Base-by-base conservation (phyloP, 495 filamentous ascomycete species). In the Penicillium maclennaniae region DNA sequence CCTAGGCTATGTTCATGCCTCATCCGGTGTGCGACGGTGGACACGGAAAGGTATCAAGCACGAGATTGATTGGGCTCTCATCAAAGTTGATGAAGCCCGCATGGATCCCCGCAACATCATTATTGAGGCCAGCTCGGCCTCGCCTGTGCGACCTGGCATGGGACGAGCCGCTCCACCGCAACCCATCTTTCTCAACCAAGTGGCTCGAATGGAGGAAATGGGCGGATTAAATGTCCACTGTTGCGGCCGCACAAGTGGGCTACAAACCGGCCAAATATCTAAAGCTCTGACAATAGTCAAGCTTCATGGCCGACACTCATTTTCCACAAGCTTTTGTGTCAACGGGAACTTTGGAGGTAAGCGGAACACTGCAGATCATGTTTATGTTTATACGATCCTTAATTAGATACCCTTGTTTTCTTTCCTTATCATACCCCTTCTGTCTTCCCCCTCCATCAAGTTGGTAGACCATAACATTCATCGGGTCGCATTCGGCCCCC, bases 51-150 rank as follows among this genome's bases (percentile, higher is more conserved):
- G 81, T 6, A 69, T 92, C 12, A 78, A 87, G 14, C 92, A 97
- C 60, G 92, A 97, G 66, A 91, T 97, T 53, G 92, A 97, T 66
- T 97, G 92, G 92, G 91, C 92, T 0, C 72, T 97, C 9, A 88
- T 97, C 54, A 86, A 91, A 62, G 87, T 97, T 45, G 71, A 85
- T 17, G 74, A 85, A 7, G 77, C 83, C 16, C 83, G 92, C 12
- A 73, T 84, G 47, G 87, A 89, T n/a, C 73, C 78, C 0, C 77
- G 81, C 38, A 95, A 95, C 58, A 69, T 81, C 14, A 83, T 84
- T 37, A 68, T 79, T 52, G 71, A 80, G 47, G 74, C 75, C n/a
- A 58, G 69, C 10, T 62, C 44, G 56, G 66, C 53, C 67, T 49
- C 45, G 50, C 56, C 34, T 15, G 49, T 42, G 31, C 57, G 45